phyloP scores from a whole-genome alignment of 176 grass and related monocot genomes.

The Raddia distichophylla region DNA sequence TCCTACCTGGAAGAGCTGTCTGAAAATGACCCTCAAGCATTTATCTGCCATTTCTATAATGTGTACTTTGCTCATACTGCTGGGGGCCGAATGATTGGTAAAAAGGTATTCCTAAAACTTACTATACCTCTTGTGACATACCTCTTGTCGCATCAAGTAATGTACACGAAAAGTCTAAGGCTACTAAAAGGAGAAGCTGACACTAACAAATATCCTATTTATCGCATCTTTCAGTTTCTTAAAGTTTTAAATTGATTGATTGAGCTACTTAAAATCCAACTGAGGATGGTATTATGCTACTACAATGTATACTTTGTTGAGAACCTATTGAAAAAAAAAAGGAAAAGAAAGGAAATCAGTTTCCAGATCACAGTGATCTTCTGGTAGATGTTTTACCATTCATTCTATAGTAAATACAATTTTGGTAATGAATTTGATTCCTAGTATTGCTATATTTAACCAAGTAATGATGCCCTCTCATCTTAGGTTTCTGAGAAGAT shows the following conservation, averaged over 20 bases:
- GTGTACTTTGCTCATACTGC: constrained; percentile 93
- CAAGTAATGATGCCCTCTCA: neutral
- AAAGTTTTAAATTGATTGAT: neutral
- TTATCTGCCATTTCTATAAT: constrained; percentile 98
- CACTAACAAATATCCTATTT: neutral
- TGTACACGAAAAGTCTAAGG: neutral
- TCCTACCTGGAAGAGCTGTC: constrained; percentile 75
- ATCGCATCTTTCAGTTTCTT: neutral
- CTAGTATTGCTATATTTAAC: neutral
- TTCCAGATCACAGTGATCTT: neutral
- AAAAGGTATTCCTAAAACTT: constrained; percentile 55
- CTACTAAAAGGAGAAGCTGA: neutral
- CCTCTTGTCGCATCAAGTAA: neutral
- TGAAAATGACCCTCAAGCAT: constrained; percentile 83
- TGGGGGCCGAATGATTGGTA: constrained; percentile 95
- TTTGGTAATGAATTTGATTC: neutral
- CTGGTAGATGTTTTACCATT: neutral
- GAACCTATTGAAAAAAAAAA: neutral
- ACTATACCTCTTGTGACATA: neutral
- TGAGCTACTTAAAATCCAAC: neutral
- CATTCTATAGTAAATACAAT: neutral
- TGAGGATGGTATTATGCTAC: neutral
- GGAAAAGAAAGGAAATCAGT: neutral
- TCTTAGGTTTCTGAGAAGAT: constrained; percentile 87
- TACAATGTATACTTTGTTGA: neutral